Evolutionary conservation across 2,329 filamentous ascomycete genomes (phyloP), one percentile per base, ranked within the genome.

Genomic region (Trichophyton equinum): DNA sequence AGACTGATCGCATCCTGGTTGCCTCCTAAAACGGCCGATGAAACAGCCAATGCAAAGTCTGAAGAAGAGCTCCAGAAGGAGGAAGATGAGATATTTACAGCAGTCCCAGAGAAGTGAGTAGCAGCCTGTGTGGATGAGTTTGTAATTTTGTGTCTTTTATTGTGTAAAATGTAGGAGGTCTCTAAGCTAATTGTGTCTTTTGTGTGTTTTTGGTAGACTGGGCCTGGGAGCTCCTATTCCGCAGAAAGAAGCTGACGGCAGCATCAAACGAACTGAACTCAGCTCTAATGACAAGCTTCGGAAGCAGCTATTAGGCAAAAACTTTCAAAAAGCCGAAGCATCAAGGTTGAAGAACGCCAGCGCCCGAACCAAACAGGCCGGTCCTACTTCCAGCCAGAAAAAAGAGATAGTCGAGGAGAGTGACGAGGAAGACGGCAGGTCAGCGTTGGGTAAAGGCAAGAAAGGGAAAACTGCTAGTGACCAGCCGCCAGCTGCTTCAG

Each of bases 1-100:
- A 77, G 77, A 38, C 72, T 82, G 18, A 73, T 85, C 62, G 75
- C 79, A 58, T 83, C 82, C 64, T 81, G 80, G 79, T 76, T 85
- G 33, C 79, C 80, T 11, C 70, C 78, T n/a, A 74, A 72, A 61
- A 69, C 75, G 4, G 61, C 70, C n/a, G 70, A 74, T 22, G 74
- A 76, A 56, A 65, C 69, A 57, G 65, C 69, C 59, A 68, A 72
- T 62, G 66, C 68, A 59, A 77, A 76, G 64, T 70, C 76, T 20
- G 70, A 76, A 40, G 72, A 77, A 61, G 75, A 80, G 63, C 67
- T 77, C 18, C 74, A 78, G 61, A 71, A 75, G 47, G 79, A 82
- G 56, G 81, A 84, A 63, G 74, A 81, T 65, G 79, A 80, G 63
- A 74, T 82, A 44, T 82, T 81, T 65, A 76, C 73, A 15, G 74